phyloP scores from a whole-genome alignment of 768 basidiomycete species.

The Stropharia rugosoannulata region DNA sequence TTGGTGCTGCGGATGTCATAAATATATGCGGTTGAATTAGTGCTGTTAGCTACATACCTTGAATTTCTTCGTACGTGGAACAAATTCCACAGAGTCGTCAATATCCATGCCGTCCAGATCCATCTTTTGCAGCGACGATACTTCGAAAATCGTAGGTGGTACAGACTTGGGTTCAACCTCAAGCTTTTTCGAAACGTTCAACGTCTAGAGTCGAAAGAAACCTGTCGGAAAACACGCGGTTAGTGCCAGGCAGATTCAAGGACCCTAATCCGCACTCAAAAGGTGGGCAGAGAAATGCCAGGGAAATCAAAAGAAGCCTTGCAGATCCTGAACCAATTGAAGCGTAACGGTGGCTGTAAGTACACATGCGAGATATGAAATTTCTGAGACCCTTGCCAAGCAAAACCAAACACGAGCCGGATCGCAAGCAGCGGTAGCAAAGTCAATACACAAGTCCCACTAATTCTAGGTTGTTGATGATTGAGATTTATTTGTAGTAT shows the following conservation, averaged over 20 bases:
- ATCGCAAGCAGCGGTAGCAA: too few species aligned
- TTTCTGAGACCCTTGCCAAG: slow-evolving; percentile 7
- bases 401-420: neutral
- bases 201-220: neutral
- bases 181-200: neutral
- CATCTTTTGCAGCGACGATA: neutral
- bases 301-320: neutral
- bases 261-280: neutral
- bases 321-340: neutral
- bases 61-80: slow-evolving; percentile 14
- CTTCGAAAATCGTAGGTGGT: neutral
- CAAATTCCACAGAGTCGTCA: slow-evolving; percentile 13
- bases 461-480: too few species aligned
- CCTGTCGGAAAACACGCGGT: neutral
- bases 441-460: too few species aligned
- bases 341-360: neutral
- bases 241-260: neutral
- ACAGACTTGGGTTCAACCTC: slow-evolving; percentile 2
- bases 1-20: slow-evolving; percentile 56
- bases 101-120: slow-evolving; percentile 11
- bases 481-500: too few species aligned
- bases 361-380: slow-evolving; percentile 1
- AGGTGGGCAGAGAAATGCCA: neutral
- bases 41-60: slow-evolving; percentile 9
- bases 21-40: neutral